A percentile compares a stretch with the other conserved stretches of the same genome.
These are phyloP conservation scores for Lepidium aucheri DNA, from an alignment of 345 rosid genomes.

Conservation along the genomic window DNA sequence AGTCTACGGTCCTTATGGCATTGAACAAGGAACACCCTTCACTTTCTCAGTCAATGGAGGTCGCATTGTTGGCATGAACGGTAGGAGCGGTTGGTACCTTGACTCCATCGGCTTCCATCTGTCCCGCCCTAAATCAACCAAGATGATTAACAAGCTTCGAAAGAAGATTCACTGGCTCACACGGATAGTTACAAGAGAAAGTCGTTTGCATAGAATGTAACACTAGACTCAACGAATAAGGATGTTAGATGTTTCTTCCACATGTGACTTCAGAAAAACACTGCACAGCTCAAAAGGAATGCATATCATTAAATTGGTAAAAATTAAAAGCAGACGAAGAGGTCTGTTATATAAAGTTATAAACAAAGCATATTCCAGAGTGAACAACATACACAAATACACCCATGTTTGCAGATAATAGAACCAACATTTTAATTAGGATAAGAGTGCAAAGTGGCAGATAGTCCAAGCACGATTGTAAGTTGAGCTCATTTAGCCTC, in stretches of 20 bases:
- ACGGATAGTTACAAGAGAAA: conserved; percentile 17
- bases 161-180: conserved; percentile 44
- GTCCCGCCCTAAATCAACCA: conserved; percentile 37
- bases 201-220: background rate
- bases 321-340: background rate
- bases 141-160: conserved; percentile 40
- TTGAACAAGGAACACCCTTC: conserved; percentile 72
- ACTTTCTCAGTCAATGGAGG: conserved; percentile 47
- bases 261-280: background rate
- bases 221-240: background rate
- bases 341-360: conserved; percentile 11
- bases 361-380: conserved; percentile 16
- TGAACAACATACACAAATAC: conserved; percentile 21
- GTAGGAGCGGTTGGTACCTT: conserved; percentile 68
- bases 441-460: conserved; percentile 4
- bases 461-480: background rate
- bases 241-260: conserved; percentile 7
- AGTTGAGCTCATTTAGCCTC: conserved; percentile 42
- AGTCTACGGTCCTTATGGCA: conserved; percentile 59
- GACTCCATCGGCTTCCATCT: conserved; percentile 61
- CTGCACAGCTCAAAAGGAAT: conserved; percentile 11
- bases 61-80: conserved; percentile 52
- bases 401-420: conserved; percentile 9
- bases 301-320: conserved; percentile 1
- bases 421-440: background rate